Base-by-base conservation (phyloP, 1,284 basidiomycete species). In the Hymenochaete sp. region DNA sequence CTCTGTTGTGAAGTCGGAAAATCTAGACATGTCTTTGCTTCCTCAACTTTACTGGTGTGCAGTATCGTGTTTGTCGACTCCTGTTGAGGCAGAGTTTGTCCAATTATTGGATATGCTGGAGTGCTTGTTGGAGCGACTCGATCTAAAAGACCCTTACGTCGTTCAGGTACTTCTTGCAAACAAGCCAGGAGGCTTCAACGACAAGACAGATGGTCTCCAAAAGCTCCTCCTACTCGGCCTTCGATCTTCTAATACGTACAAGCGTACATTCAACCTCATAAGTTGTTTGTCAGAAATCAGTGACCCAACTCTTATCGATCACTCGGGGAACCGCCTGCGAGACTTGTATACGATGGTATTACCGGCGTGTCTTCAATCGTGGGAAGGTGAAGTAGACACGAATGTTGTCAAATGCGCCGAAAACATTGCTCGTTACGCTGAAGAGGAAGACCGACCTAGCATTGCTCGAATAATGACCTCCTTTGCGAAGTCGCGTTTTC, bases 1-100 rank as follows among this genome's bases (percentile, higher is more conserved):
- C 13, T 70, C 80, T 7, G 71, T 93, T 45, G 77, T 79, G 9
- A 71, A 72, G 27, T 68, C 72, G 5, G 65, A 73, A 14, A 73
- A 80, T 35, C 64, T 80, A 9, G 73, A 83, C 49, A 67, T 71
- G 22, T 64, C 73, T 2, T 69, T 85, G 22, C 67, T 91, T 24
- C 87, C 90, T 0, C 88, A 90, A 57, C 69, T 93, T 35, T 96
- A 90, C 63, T 96, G 93, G 93, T 83, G 81, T 55, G 73, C 82
- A 1, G 74, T 79, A 35, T 91, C 89, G 1, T 89, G 85, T 54
- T 71, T 95, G 22, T 82, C 78, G 16, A 93, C 91, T 0, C 82
- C 83, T 0, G 82, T 86, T 38, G 89, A 96, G 60, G 64, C 70
- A 4, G 93, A 96, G 61, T 97, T 89, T 56, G 61, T 67, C 6